Evolutionary conservation across 2,329 filamentous ascomycete species (phyloP).

Genomic region (Clonostachys rhizophaga): DNA sequence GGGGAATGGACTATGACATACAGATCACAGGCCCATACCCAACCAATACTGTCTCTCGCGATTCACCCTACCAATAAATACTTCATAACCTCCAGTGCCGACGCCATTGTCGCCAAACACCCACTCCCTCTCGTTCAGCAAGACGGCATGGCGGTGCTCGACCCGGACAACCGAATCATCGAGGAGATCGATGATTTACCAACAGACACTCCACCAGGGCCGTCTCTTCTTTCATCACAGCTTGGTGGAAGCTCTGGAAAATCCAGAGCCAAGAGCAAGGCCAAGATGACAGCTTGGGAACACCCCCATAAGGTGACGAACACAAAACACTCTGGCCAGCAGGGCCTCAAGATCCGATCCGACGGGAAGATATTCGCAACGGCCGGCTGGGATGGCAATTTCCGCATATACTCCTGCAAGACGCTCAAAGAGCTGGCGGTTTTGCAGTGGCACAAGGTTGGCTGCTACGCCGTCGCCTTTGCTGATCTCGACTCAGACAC

Average conservation of each 20-base stretch:
- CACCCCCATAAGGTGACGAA: constrained; percentile 58
- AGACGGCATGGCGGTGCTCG: constrained; percentile 11
- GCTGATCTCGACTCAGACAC: constrained; percentile 25
- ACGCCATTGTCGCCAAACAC: constrained; percentile 75
- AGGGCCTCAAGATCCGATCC: constrained; percentile 69
- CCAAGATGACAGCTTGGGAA: constrained; percentile 20
- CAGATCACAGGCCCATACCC: constrained; percentile 62
- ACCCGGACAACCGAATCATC: constrained; percentile 13
- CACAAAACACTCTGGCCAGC: constrained; percentile 89
- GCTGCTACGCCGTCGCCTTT: constrained; percentile 80
- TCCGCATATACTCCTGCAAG: constrained; percentile 77
- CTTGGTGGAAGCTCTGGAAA: constrained; percentile 4
- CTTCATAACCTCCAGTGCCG: constrained; percentile 79
- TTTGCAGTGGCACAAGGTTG: constrained; percentile 88
- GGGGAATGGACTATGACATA: constrained; percentile 52
- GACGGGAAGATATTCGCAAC: constrained; percentile 85
- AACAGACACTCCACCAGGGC: not conserved
- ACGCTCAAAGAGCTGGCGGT: constrained; percentile 85
- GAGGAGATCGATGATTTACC: constrained; percentile 12
- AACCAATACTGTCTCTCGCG: constrained; percentile 76
- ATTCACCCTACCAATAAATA: constrained; percentile 42
- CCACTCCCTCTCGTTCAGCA: constrained; percentile 43
- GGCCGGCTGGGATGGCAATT: constrained; percentile 83
- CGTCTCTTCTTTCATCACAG: constrained; percentile 15
- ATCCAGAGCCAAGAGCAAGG: constrained; percentile 5